Evolutionary conservation across 2,329 filamentous ascomycete species (phyloP).

Genomic region (Microsporum canis): DNA sequence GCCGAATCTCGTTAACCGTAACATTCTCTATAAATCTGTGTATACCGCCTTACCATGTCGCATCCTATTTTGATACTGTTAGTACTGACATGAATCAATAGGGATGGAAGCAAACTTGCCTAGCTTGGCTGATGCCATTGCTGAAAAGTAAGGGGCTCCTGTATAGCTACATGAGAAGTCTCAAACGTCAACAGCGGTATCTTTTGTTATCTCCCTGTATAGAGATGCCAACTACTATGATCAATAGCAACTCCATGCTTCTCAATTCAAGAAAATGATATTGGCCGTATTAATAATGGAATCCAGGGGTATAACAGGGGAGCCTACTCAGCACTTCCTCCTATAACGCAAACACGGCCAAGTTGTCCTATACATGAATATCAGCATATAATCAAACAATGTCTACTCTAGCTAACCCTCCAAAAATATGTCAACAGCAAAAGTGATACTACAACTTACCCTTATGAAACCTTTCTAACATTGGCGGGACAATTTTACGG

Average conservation of each 20-base stretch:
- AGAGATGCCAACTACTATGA: not conserved
- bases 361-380: constrained; percentile 57
- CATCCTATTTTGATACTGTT: constrained; percentile 36
- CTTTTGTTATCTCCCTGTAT: not conserved
- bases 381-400: not conserved
- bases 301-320: not conserved
- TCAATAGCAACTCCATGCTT: not conserved
- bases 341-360: constrained; percentile 84
- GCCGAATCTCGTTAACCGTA: too few species aligned
- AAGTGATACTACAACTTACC: constrained; percentile 41
- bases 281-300: not conserved
- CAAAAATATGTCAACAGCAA: not conserved
- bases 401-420: too few species aligned
- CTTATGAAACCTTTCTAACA: constrained; percentile 95
- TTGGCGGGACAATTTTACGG: constrained; percentile 81
- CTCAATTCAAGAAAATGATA: not conserved
- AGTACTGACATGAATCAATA: not conserved
- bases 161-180: constrained; percentile 51
- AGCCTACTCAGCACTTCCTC: constrained; percentile 68
- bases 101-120: constrained; percentile 37
- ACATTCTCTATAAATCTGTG: too few species aligned
- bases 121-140: constrained; percentile 84
- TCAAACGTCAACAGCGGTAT: not conserved
- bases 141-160: constrained; percentile 93
- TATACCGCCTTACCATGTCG: constrained; percentile 58